phyloP scores from a whole-genome alignment of 2,329 filamentous ascomycete species.

The Xylariaceae sp. region DNA sequence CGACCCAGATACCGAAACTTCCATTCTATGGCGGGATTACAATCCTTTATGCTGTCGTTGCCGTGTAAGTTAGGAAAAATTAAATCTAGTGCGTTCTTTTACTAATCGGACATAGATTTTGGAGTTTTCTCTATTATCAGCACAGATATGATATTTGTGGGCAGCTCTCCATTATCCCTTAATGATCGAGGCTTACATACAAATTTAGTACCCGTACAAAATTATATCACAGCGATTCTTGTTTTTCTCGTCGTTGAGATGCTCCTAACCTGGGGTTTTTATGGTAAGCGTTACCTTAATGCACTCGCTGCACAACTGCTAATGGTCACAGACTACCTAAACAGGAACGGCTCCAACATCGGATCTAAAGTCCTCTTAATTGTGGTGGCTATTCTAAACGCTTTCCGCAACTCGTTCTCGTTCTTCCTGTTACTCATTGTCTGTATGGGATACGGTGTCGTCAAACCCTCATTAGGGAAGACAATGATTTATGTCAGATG shows the following conservation, averaged over 20 bases:
- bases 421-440: conserved; percentile 98
- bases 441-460: conserved; percentile 99
- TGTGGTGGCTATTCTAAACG: conserved; percentile 90
- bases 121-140: conserved; percentile 95
- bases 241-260: conserved; percentile 95
- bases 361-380: conserved; percentile 87
- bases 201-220: conserved; percentile 82
- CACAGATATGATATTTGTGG: conserved; percentile 87
- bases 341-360: conserved; percentile 82
- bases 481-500: conserved; percentile 94
- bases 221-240: conserved; percentile 97
- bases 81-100: background rate
- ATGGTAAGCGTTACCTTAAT: conserved; percentile 60
- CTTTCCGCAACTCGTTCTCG: conserved; percentile 93
- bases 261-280: conserved; percentile 98
- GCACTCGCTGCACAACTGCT: conserved; percentile 35
- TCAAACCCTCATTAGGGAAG: conserved; percentile 88
- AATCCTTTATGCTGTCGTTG: conserved; percentile 88
- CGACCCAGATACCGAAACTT: conserved; percentile 93
- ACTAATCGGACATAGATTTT: conserved; percentile 62
- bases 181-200: conserved; percentile 40
- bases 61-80: conserved; percentile 56
- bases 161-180: conserved; percentile 35
- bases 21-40: conserved; percentile 96
- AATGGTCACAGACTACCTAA: conserved; percentile 77